These are phyloP conservation scores for Fraxinus americana DNA, from an alignment of 257 asterid species.

Conservation along the genomic window DNA sequence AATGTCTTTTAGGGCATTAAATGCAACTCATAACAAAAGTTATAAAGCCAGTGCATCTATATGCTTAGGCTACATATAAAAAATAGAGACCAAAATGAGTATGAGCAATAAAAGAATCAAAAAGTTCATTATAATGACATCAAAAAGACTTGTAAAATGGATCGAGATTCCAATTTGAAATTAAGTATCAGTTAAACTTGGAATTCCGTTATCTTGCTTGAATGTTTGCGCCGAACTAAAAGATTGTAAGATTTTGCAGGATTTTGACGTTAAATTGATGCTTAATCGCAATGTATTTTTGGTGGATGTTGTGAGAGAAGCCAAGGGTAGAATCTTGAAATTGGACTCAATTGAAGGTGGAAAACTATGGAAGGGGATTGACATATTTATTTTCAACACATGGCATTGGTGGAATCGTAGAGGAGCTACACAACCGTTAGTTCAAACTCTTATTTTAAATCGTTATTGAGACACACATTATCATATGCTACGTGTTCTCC, in stretches of 20 bases:
- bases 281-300: constrained; percentile 61
- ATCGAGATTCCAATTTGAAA: too few relatives aligned
- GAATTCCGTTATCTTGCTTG: neutral
- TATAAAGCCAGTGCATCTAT: neutral
- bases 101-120: neutral
- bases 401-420: constrained; percentile 96
- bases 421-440: constrained; percentile 75
- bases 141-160: too few relatives aligned
- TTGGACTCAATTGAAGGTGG: constrained; percentile 69
- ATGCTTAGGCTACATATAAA: neutral
- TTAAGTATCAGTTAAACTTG: neutral
- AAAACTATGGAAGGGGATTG: constrained; percentile 63
- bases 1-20: neutral
- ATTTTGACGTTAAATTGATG: constrained; percentile 63
- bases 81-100: neutral
- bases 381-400: constrained; percentile 74
- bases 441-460: neutral
- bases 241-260: constrained; percentile 33
- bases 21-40: neutral
- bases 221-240: neutral
- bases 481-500: neutral
- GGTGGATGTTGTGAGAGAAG: constrained; percentile 63
- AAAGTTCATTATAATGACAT: neutral
- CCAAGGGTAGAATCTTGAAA: constrained; percentile 55
- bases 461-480: neutral